These are phyloP conservation scores for Ceratobasidium sp. DNA, from an alignment of 1,284 basidiomycete species.

Conservation along the genomic window DNA sequence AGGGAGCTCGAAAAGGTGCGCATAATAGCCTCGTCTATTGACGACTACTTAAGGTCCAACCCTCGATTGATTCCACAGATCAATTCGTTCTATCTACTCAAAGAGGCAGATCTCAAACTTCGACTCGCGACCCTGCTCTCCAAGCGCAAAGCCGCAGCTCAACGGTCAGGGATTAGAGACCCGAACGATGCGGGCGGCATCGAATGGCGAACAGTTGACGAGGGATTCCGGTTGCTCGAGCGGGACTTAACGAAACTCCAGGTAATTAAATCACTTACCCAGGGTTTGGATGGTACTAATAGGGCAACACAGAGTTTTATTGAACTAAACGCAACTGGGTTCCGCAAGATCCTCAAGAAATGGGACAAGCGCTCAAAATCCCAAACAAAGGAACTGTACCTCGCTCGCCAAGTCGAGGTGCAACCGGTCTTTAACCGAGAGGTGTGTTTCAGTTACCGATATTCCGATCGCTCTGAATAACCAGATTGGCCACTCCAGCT, in stretches of 20 bases:
- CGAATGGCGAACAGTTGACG: constrained; percentile 93
- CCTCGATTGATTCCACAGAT: constrained; percentile 67
- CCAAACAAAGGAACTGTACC: constrained; percentile 95
- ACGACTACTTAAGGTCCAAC: background rate
- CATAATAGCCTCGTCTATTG: constrained; percentile 21
- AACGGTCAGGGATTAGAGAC: constrained; percentile 73
- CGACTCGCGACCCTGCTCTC: constrained; percentile 93
- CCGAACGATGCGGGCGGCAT: constrained; percentile 68
- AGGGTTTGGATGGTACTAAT: background rate
- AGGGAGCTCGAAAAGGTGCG: constrained; percentile 95
- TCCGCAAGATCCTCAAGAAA: constrained; percentile 98
- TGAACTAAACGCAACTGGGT: constrained; percentile 97
- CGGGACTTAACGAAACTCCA: constrained; percentile 96
- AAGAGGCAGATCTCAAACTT: constrained; percentile 94
- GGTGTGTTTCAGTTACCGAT: constrained; percentile 58
- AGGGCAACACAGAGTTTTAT: constrained; percentile 81
- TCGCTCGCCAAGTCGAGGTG: constrained; percentile 96
- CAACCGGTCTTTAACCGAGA: constrained; percentile 98
- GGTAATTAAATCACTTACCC: constrained; percentile 60
- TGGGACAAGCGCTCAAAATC: constrained; percentile 98
- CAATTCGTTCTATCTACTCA: constrained; percentile 98
- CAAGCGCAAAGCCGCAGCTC: constrained; percentile 86
- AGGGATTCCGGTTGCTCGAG: constrained; percentile 95
- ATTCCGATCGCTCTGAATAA: constrained; percentile 9
- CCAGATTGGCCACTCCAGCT: constrained; percentile 62